phyloP scores from a whole-genome alignment of 768 basidiomycete genomes.

The Leccinum fibrillosum region DNA sequence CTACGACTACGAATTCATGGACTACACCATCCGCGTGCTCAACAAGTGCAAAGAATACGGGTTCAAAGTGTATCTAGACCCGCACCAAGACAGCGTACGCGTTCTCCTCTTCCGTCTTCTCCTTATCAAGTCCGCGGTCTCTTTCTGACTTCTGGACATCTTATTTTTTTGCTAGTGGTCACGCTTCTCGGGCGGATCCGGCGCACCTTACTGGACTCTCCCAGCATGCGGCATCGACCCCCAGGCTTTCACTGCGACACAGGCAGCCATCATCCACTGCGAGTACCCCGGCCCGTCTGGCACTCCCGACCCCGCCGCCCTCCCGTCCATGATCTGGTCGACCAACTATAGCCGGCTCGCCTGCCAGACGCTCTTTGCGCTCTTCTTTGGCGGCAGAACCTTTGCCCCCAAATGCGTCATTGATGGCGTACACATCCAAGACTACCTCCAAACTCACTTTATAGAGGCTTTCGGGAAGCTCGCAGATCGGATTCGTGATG shows the following conservation, averaged over 20 bases:
- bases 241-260: constrained; percentile 77
- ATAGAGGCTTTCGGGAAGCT: constrained; percentile 72
- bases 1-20: constrained; percentile 90
- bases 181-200: constrained; percentile 91
- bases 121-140: not conserved
- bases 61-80: constrained; percentile 90
- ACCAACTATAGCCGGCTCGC: constrained; percentile 92
- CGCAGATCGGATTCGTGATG: constrained; percentile 72
- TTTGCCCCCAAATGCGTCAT: constrained; percentile 91
- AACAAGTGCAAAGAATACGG: constrained; percentile 89
- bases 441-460: constrained; percentile 77
- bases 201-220: constrained; percentile 93
- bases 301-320: constrained; percentile 60
- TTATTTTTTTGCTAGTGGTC: constrained; percentile 64
- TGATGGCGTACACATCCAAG: constrained; percentile 89
- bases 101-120: not conserved
- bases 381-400: constrained; percentile 88
- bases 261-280: constrained; percentile 81
- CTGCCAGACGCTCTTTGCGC: constrained; percentile 86
- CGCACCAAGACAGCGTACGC: constrained; percentile 89
- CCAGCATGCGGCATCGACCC: constrained; percentile 89
- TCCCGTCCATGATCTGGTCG: constrained; percentile 96
- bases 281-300: constrained; percentile 69
- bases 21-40: constrained; percentile 86
- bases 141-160: not conserved